Conservation (phyloP, 2,329 filamentous ascomycete species). For the Penicillium sp. region DNA sequence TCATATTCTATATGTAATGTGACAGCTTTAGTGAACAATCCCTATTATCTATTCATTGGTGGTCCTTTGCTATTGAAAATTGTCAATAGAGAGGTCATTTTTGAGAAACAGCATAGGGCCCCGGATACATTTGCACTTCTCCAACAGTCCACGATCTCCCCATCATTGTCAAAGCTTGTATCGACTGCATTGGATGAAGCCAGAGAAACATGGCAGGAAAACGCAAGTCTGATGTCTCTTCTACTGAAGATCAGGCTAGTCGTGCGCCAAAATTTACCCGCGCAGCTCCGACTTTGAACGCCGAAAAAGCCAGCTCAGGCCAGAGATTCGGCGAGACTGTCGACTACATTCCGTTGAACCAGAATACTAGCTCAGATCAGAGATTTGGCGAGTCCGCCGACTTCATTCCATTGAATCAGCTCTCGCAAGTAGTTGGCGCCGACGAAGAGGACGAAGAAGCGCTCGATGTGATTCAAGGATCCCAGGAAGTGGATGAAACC, state of each 20-base stretch:
- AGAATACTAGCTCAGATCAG: constrained; percentile 16
- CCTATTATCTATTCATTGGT: background rate
- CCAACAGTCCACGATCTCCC: background rate
- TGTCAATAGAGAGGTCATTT: no score
- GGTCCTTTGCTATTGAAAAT: background rate
- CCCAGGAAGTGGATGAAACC: constrained; percentile 39
- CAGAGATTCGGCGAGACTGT: constrained; percentile 31
- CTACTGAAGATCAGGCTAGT: background rate
- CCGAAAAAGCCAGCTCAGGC: constrained; percentile 15
- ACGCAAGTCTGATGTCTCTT: background rate
- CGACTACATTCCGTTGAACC: background rate
- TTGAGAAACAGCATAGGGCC: no score
- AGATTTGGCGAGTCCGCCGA: constrained; percentile 31
- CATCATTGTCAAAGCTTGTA: background rate
- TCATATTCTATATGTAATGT: no score
- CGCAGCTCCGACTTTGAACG: background rate
- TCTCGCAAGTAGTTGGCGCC: constrained; percentile 28
- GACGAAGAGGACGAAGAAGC: constrained; percentile 43
- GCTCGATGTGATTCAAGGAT: constrained; percentile 32
- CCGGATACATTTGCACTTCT: background rate
- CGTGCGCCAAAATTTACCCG: background rate
- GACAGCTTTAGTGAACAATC: background rate
- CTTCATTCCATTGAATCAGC: constrained; percentile 35
- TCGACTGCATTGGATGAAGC: background rate
- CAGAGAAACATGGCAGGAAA: background rate